Evolutionary conservation across 2,329 filamentous ascomycete species (phyloP).

Genomic region (Bipolaris cookei): DNA sequence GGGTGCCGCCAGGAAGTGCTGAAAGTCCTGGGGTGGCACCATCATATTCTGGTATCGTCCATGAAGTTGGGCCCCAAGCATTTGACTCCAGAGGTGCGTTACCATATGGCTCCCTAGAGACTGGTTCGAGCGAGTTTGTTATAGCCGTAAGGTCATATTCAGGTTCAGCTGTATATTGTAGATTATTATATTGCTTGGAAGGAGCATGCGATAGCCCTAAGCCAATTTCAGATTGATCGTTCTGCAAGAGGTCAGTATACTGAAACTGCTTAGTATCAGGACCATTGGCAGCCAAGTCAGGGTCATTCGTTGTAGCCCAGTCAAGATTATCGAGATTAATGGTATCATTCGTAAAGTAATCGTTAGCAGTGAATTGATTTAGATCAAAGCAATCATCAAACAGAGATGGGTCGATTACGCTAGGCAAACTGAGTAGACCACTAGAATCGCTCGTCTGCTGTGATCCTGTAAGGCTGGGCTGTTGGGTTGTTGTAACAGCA

Average conservation of each 20-base stretch:
- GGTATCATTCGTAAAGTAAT: background rate
- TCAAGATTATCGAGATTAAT: slow-evolving; percentile 1
- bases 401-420: slow-evolving; percentile 6
- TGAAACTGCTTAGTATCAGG: background rate
- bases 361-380: background rate
- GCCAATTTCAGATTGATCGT: background rate
- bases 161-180: background rate
- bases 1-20: slow-evolving; percentile 9
- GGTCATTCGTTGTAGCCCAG: background rate
- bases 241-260: background rate
- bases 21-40: slow-evolving; percentile 12
- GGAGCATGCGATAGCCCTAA: background rate
- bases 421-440: slow-evolving; percentile 14
- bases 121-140: background rate
- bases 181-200: background rate
- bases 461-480: slow-evolving; percentile 9
- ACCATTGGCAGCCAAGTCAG: background rate
- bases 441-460: slow-evolving; percentile 6
- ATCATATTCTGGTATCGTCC: background rate
- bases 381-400: slow-evolving; percentile 10
- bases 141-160: background rate
- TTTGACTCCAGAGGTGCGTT: background rate
- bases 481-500: slow-evolving; percentile 1
- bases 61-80: background rate
- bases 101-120: background rate